Evolutionary conservation across 2,329 filamentous ascomycete genomes (phyloP).

Genomic region (Curvularia spicifera): DNA sequence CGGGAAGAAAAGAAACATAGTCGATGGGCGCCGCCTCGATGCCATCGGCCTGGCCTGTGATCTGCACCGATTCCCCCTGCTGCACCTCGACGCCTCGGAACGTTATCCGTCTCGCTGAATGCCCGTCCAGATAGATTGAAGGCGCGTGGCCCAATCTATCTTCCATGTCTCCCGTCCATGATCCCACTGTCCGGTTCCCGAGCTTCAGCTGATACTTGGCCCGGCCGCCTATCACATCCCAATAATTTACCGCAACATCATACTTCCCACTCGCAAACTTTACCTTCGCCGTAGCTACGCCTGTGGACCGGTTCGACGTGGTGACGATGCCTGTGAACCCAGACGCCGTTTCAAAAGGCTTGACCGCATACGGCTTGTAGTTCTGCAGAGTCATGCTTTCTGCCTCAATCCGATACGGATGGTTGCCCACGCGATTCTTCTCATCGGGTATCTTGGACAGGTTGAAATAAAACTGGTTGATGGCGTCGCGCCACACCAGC

Average conservation of each 20-base stretch:
- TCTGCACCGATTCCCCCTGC: constrained; percentile 60
- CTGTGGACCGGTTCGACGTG: constrained; percentile 57
- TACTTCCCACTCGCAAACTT: constrained; percentile 62
- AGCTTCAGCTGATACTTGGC: constrained; percentile 63
- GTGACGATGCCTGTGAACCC: constrained; percentile 64
- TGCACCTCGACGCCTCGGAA: constrained; percentile 60
- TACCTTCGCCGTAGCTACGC: constrained; percentile 57
- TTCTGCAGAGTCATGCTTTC: constrained; percentile 68
- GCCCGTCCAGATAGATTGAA: constrained; percentile 66
- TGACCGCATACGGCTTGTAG: constrained; percentile 62
- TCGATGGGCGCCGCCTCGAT: constrained; percentile 70
- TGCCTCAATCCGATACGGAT: constrained; percentile 72
- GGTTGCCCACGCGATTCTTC: constrained; percentile 62
- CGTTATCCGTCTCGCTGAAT: constrained; percentile 68
- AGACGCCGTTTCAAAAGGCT: constrained; percentile 67
- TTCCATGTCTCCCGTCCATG: constrained; percentile 67
- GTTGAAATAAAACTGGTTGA: constrained; percentile 69
- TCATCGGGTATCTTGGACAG: constrained; percentile 66
- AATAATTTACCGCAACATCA: constrained; percentile 71
- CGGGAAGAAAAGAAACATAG: constrained; percentile 68
- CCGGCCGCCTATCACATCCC: constrained; percentile 65
- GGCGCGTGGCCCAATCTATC: constrained; percentile 64
- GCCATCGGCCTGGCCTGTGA: constrained; percentile 65
- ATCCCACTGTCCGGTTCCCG: constrained; percentile 60
- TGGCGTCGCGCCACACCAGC: constrained; percentile 72